phyloP scores from a whole-genome alignment of 2,329 filamentous ascomycete species.

The Mycogone perniciosa region DNA sequence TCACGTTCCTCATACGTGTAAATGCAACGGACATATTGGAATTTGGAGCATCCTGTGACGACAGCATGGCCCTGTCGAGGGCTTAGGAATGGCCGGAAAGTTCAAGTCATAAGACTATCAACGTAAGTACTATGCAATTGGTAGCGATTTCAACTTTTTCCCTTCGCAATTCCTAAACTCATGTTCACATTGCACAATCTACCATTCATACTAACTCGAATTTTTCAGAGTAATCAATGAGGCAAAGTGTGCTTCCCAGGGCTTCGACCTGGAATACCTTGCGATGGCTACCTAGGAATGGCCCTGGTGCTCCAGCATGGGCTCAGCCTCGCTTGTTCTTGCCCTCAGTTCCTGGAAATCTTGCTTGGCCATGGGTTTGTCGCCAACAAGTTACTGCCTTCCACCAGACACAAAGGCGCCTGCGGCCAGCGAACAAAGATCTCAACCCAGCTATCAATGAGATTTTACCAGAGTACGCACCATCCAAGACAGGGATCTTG shows the following conservation, averaged over 20 bases:
- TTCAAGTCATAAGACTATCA: too few species aligned
- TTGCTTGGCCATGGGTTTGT: slow-evolving; percentile 13
- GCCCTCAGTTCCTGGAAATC: background rate
- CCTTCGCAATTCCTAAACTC: background rate
- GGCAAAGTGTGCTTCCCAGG: slow-evolving; percentile 17
- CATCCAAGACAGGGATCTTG: slow-evolving; percentile 65
- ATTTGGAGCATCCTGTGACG: too few species aligned
- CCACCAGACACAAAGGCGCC: slow-evolving; percentile 19
- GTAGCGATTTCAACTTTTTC: too few species aligned
- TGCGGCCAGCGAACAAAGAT: slow-evolving; percentile 13
- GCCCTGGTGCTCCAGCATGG: background rate
- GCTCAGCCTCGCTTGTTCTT: background rate
- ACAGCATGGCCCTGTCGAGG: too few species aligned
- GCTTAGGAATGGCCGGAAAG: too few species aligned
- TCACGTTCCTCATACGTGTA: too few species aligned
- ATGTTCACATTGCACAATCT: background rate
- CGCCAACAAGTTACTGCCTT: slow-evolving; percentile 17
- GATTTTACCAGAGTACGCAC: slow-evolving; percentile 43
- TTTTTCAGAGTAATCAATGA: slow-evolving; percentile 15
- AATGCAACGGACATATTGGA: too few species aligned
- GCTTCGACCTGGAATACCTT: slow-evolving; percentile 20
- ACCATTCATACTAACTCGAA: background rate
- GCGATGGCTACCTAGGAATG: slow-evolving; percentile 15
- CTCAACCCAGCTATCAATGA: slow-evolving; percentile 1
- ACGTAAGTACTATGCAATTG: too few species aligned